Conservation (phyloP, 2,329 filamentous ascomycete genomes). For the Claviceps maximensis region DNA sequence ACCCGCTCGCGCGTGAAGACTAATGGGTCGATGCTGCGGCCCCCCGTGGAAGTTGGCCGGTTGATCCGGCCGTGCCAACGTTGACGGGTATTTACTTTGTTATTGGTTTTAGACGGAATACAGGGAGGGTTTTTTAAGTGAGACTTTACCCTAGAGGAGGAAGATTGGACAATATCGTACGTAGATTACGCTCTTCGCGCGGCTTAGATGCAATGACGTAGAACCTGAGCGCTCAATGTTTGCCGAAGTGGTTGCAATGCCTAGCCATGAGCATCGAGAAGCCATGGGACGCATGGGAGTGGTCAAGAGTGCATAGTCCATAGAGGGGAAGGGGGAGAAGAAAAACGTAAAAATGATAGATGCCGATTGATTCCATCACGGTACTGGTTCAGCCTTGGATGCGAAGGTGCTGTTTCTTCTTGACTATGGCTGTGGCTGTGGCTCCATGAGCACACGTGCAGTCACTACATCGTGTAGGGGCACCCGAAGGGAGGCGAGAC, state of each 20-base stretch:
- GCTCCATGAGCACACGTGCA: too few species aligned
- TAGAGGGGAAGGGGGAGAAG: background rate
- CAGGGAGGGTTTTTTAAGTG: background rate
- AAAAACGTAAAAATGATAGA: constrained; percentile 18
- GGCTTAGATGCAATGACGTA: constrained; percentile 8
- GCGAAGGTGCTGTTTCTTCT: background rate
- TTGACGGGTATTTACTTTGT: constrained; percentile 19
- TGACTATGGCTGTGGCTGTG: background rate
- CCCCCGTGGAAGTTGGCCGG: constrained; percentile 21
- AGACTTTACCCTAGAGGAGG: background rate
- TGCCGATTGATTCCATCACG: constrained; percentile 36
- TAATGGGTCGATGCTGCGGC: constrained; percentile 42
- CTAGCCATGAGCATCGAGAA: constrained; percentile 15
- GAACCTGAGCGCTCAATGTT: constrained; percentile 1
- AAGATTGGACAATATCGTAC: constrained; percentile 11
- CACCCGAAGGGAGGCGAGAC: too few species aligned
- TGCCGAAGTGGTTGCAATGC: constrained; percentile 18
- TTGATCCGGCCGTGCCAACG: constrained; percentile 10
- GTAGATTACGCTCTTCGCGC: constrained; percentile 12
- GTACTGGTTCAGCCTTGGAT: background rate
- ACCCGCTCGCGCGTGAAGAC: constrained; percentile 18
- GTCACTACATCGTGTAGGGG: too few species aligned
- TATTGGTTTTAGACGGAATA: constrained; percentile 15
- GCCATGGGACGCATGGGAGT: constrained; percentile 20
- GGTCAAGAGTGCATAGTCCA: constrained; percentile 7